phyloP scores from a whole-genome alignment of 768 basidiomycete genomes.

The Austroboletus eburneus region DNA sequence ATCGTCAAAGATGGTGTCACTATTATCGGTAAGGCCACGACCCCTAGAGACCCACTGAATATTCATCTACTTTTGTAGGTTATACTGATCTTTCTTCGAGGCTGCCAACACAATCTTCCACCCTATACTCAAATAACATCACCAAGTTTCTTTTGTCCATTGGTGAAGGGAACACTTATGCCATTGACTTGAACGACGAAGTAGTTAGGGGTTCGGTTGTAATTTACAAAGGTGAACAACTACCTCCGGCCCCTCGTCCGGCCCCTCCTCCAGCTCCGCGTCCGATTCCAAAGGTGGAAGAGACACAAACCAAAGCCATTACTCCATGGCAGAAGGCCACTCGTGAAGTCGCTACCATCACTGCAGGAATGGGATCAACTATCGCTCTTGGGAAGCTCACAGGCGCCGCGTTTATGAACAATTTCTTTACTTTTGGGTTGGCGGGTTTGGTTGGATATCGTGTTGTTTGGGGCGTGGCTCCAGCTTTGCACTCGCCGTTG shows the following conservation, averaged over 20 bases:
- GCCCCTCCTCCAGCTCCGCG: conserved; percentile 60
- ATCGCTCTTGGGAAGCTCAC: conserved; percentile 77
- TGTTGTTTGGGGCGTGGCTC: conserved; percentile 87
- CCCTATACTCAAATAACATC: conserved; percentile 88
- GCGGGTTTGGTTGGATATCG: conserved; percentile 85
- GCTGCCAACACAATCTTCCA: conserved; percentile 84
- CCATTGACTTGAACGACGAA: conserved; percentile 74
- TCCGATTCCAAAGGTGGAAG: conserved; percentile 45
- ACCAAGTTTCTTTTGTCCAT: conserved; percentile 86
- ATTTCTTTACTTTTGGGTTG: conserved; percentile 85
- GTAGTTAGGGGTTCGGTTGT: conserved; percentile 80
- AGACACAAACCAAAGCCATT: conserved; percentile 48
- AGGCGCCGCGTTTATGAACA: conserved; percentile 80
- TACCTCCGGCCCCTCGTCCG: conserved; percentile 66
- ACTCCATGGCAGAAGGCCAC: conserved; percentile 85
- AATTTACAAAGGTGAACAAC: conserved; percentile 58
- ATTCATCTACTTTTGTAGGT: conserved; percentile 37
- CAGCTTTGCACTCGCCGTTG: conserved; percentile 82
- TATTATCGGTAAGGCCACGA: conserved; percentile 55
- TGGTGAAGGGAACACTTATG: conserved; percentile 57
- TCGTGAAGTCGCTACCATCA: conserved; percentile 69
- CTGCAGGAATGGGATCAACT: conserved; percentile 69
- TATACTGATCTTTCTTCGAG: conserved; percentile 86
- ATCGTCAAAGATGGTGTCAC: conserved; percentile 71
- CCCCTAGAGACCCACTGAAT: background rate